Evolutionary conservation across 345 rosid genomes (phyloP).

Genomic region (Psidium guajava): DNA sequence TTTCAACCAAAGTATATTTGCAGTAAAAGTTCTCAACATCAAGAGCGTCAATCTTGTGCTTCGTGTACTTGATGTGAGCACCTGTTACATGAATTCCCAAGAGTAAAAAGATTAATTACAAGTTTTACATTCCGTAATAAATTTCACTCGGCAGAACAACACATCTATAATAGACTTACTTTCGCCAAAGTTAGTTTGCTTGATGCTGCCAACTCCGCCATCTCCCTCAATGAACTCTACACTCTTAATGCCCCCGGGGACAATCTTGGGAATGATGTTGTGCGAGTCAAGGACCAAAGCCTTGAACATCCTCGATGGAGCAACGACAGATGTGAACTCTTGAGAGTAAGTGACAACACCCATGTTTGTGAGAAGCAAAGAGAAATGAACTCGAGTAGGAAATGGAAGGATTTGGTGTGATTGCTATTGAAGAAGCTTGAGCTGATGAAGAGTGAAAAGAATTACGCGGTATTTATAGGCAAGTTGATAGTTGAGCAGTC

Average conservation of each 20-base stretch:
- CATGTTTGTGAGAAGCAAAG: background rate
- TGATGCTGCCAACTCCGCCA: conserved; percentile 1
- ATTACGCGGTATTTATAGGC: background rate
- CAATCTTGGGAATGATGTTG: conserved; percentile 2
- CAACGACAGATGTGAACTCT: background rate
- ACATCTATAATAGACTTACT: background rate
- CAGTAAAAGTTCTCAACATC: background rate
- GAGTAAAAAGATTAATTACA: background rate
- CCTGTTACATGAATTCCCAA: background rate
- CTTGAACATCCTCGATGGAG: conserved; percentile 3
- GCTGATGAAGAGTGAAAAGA: background rate
- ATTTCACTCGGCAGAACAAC: background rate
- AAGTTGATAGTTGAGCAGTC: background rate
- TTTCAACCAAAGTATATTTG: conserved; percentile 3
- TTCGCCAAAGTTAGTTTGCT: background rate
- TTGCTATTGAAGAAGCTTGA: background rate
- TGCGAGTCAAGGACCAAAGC: background rate
- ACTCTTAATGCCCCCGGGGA: background rate
- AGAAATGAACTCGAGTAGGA: background rate
- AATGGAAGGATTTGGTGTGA: background rate
- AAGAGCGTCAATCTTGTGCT: conserved; percentile 4
- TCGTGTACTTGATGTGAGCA: background rate
- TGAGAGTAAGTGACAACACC: background rate
- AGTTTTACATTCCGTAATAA: background rate
- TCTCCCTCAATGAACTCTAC: background rate